Conservation (phyloP, 2,329 filamentous ascomycete species). For the Aspergillus sp. region DNA sequence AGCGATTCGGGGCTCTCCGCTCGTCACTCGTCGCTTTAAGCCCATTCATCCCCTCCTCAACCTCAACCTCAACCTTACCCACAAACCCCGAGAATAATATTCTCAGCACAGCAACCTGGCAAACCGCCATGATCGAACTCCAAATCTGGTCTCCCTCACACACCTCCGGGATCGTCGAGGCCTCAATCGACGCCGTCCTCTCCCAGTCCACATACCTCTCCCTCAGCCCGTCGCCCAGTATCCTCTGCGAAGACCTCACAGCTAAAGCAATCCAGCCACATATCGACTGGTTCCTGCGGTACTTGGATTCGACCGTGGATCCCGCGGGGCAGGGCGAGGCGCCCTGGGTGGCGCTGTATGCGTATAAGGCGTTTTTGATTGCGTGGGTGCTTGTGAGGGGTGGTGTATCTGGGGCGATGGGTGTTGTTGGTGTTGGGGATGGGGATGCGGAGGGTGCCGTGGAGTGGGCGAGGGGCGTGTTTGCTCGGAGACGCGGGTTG, state of each 20-base stretch:
- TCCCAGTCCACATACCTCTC: conserved; percentile 28
- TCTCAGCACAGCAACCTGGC: conserved; percentile 40
- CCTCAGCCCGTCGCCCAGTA: conserved; percentile 29
- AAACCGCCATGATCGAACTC: conserved; percentile 45
- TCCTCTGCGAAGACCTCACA: conserved; percentile 32
- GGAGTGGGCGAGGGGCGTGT: conserved; percentile 34
- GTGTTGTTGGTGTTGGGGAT: conserved; percentile 30
- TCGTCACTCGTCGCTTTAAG: conserved; percentile 37
- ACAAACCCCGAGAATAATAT: neutral
- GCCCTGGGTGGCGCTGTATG: conserved; percentile 42
- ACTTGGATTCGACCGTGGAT: conserved; percentile 27
- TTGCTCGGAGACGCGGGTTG: conserved; percentile 30
- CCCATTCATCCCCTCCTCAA: conserved; percentile 26
- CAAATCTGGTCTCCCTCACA: conserved; percentile 45
- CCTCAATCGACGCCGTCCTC: conserved; percentile 37
- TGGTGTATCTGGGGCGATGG: conserved; percentile 34
- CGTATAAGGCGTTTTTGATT: conserved; percentile 44
- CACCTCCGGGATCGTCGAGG: conserved; percentile 40
- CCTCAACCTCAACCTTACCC: neutral
- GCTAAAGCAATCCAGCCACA: conserved; percentile 35
- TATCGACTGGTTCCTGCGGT: conserved; percentile 41
- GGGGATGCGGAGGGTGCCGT: conserved; percentile 27
- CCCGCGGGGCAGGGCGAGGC: conserved; percentile 29
- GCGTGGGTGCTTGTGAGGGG: conserved; percentile 40
- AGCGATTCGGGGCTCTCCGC: conserved; percentile 37